Percentiles rank a stretch among this genome's conserved stretches.
phyloP scores from a whole-genome alignment of 805 yeast species.

The Jamesozyma gamospora region DNA sequence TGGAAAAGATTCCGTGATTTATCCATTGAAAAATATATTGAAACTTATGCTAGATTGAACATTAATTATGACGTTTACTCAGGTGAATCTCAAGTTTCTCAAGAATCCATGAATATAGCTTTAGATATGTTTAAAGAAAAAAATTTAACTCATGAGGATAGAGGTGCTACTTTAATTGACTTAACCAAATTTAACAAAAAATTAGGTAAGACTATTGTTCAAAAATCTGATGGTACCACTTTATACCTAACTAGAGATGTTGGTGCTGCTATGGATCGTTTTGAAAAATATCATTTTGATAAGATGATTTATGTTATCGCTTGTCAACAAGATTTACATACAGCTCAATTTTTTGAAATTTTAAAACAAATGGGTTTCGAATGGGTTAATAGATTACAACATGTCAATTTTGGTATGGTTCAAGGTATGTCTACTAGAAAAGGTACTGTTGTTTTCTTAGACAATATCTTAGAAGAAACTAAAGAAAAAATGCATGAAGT shows the following conservation, averaged over 20 bases:
- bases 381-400: slow-evolving; percentile 76
- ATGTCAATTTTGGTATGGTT: slow-evolving; percentile 95
- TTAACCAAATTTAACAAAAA: slow-evolving; percentile 78
- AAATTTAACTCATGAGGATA: slow-evolving; percentile 70
- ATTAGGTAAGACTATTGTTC: slow-evolving; percentile 84
- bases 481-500: slow-evolving; percentile 92
- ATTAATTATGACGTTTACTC: slow-evolving; percentile 81
- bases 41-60: slow-evolving; percentile 85
- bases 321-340: slow-evolving; percentile 89
- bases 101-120: slow-evolving; percentile 58
- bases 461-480: slow-evolving; percentile 86
- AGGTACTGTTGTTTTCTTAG: slow-evolving; percentile 97
- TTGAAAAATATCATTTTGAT: slow-evolving; percentile 75
- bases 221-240: slow-evolving; percentile 92
- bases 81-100: slow-evolving; percentile 91
- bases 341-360: slow-evolving; percentile 88
- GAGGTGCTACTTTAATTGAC: slow-evolving; percentile 85
- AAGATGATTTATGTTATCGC: slow-evolving; percentile 96
- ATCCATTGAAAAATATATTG: slow-evolving; percentile 75
- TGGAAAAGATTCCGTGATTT: slow-evolving; percentile 89
- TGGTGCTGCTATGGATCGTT: slow-evolving; percentile 91
- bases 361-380: slow-evolving; percentile 80
- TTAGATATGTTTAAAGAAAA: slow-evolving; percentile 52
- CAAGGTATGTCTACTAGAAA: slow-evolving; percentile 97
- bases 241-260: slow-evolving; percentile 91